Evolutionary conservation across 2,329 filamentous ascomycete species (phyloP).

Genomic region (Alternaria sp.): DNA sequence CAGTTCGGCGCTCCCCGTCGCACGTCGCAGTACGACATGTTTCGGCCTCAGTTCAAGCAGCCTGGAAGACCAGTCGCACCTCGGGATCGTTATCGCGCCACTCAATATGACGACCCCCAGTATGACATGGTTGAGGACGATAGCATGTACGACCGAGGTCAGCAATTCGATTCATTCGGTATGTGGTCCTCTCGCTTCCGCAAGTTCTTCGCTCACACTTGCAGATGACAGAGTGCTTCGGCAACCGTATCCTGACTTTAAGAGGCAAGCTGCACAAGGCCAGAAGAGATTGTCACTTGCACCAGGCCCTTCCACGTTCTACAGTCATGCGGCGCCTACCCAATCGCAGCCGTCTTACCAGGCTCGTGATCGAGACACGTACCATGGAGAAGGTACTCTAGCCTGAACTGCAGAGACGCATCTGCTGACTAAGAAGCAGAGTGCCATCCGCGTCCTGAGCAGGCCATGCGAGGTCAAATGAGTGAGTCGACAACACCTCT

Average conservation of each 20-base stretch:
- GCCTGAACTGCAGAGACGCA: background rate
- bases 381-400: background rate
- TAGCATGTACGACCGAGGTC: constrained; percentile 12
- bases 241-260: constrained; percentile 39
- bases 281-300: constrained; percentile 48
- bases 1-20: background rate
- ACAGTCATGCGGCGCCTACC: background rate
- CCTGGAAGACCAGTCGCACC: constrained; percentile 9
- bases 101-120: constrained; percentile 16
- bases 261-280: constrained; percentile 43
- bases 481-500: constrained; percentile 7
- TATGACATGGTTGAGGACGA: constrained; percentile 38
- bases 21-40: constrained; percentile 16
- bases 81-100: constrained; percentile 34
- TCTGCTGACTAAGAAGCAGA: constrained; percentile 7
- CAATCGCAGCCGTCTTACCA: constrained; percentile 10
- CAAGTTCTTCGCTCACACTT: background rate
- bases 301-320: constrained; percentile 23
- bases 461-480: constrained; percentile 2
- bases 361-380: background rate
- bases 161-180: constrained; percentile 59
- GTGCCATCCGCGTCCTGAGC: background rate
- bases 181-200: constrained; percentile 8
- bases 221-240: constrained; percentile 47
- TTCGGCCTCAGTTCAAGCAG: constrained; percentile 22